Percentiles rank a stretch among this genome's conserved stretches.
phyloP scores from a whole-genome alignment of 129 eudicot species.

The Dittrichia graveolens region DNA sequence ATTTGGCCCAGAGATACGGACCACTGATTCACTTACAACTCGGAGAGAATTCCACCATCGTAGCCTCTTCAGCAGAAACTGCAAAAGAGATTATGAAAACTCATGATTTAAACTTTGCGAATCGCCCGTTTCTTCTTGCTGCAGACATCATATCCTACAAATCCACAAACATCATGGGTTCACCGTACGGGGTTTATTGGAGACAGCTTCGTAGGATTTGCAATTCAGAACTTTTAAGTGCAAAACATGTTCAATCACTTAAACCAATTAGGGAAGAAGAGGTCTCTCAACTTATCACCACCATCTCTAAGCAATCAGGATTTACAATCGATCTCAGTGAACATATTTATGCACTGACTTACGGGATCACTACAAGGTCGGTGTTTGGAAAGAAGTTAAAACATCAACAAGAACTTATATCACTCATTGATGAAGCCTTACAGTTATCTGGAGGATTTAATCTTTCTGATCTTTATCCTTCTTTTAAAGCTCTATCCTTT shows the following conservation, averaged over 20 bases:
- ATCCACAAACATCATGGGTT: slow-evolving; percentile 40
- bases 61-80: slow-evolving; percentile 38
- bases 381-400: slow-evolving; percentile 36
- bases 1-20: slow-evolving; percentile 38
- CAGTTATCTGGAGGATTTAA: slow-evolving; percentile 35
- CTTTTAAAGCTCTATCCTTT: slow-evolving; percentile 32
- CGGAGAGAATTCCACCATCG: slow-evolving; percentile 40
- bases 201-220: slow-evolving; percentile 47
- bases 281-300: slow-evolving; percentile 25
- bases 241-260: slow-evolving; percentile 40
- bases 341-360: slow-evolving; percentile 24
- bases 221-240: slow-evolving; percentile 40
- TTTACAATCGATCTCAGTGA: slow-evolving; percentile 27
- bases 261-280: slow-evolving; percentile 40
- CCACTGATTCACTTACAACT: slow-evolving; percentile 44
- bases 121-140: slow-evolving; percentile 42
- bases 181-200: slow-evolving; percentile 43
- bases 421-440: slow-evolving; percentile 22
- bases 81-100: slow-evolving; percentile 49
- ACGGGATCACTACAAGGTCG: slow-evolving; percentile 34
- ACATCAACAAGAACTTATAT: slow-evolving; percentile 33
- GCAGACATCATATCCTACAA: slow-evolving; percentile 38
- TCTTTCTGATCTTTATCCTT: slow-evolving; percentile 39
- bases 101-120: slow-evolving; percentile 38
- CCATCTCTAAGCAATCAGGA: slow-evolving; percentile 28